Evolutionary conservation across 108 stramenopile species (phyloP).

Genomic region (Licmophora abbreviata): DNA sequence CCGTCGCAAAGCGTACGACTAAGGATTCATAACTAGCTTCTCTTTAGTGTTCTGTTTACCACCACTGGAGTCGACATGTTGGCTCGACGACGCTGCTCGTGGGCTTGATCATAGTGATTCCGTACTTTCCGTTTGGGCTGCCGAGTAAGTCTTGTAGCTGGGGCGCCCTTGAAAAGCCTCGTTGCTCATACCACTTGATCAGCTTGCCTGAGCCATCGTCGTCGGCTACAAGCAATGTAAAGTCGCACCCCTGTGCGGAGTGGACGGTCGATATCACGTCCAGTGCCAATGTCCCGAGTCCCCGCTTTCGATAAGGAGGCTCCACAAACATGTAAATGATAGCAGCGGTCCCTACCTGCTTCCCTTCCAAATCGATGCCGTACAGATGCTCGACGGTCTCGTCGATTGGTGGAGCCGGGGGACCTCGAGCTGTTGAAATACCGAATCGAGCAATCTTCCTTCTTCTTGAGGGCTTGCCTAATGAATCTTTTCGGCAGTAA

Average conservation of each 20-base stretch:
- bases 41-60: conserved; percentile 21
- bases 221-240: conserved; percentile 68
- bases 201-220: conserved; percentile 63
- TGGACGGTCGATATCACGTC: conserved; percentile 70
- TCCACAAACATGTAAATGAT: conserved; percentile 84
- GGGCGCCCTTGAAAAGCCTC: conserved; percentile 54
- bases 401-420: conserved; percentile 41
- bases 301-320: conserved; percentile 38
- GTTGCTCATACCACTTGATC: conserved; percentile 58
- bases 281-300: conserved; percentile 56
- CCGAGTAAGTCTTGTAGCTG: conserved; percentile 65
- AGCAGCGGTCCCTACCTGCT: conserved; percentile 39
- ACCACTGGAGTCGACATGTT: conserved; percentile 53
- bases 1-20: no score
- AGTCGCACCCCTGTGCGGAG: conserved; percentile 48
- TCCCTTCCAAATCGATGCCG: conserved; percentile 21
- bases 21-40: no score
- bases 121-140: conserved; percentile 43
- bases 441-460: conserved; percentile 70
- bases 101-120: conserved; percentile 70
- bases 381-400: conserved; percentile 59
- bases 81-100: conserved; percentile 36
- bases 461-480: conserved; percentile 21
- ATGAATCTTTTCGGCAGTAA: conserved; percentile 19
- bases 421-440: conserved; percentile 58